Base-by-base conservation (phyloP, 352 stramenopile genomes). In the Globisporangium perplexum region DNA sequence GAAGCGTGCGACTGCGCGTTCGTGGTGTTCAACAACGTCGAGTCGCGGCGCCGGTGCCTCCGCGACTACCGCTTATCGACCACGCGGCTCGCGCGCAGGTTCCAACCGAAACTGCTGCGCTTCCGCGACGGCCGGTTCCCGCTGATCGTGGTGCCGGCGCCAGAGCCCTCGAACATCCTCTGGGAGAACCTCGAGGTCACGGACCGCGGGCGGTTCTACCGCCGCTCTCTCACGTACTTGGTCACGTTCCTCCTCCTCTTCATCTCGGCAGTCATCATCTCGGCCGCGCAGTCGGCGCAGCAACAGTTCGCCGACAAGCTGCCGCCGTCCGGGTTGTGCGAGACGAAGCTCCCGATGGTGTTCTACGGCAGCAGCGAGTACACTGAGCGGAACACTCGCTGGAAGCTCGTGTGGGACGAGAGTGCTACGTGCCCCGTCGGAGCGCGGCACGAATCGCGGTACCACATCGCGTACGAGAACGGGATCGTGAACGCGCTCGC, bases 11-110 rank as follows among this genome's bases (percentile, higher is more conserved):
- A 88, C 35, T 92, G 81, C 48, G 87, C 87, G 0, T 95, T 94
- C 49, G 77, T 96, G 0, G 81, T 95, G 7, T 96, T 96, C 55
- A 88, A 95, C 60, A 86, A 93, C 50, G 43, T 93, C 39, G 86
- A 94, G 54, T 94, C 81, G 11, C 69, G 66, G 7, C 73, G 77
- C 1, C 69, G 84, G 0, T 95, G 85, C 41, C 39, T 95, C 10
- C 59, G 73, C 12, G 87, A 96, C 71, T 95, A 96, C 55, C 68
- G 74, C 1, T 66, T 63, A 3, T 90, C 71, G 72, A 45, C 68
- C 5, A 62, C 62, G 4, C 57, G 59, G 22, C 74, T 68, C 14
- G 38, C 71, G 6, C 69, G 55, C 1, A 57, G 60, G 7, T 88
- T 74, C 42, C 78, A 91, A 30, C 83, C 83, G 0, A 74, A 67